Evolutionary conservation across 495 filamentous ascomycete genomes (phyloP).

Genomic region (Daldinia childiae): DNA sequence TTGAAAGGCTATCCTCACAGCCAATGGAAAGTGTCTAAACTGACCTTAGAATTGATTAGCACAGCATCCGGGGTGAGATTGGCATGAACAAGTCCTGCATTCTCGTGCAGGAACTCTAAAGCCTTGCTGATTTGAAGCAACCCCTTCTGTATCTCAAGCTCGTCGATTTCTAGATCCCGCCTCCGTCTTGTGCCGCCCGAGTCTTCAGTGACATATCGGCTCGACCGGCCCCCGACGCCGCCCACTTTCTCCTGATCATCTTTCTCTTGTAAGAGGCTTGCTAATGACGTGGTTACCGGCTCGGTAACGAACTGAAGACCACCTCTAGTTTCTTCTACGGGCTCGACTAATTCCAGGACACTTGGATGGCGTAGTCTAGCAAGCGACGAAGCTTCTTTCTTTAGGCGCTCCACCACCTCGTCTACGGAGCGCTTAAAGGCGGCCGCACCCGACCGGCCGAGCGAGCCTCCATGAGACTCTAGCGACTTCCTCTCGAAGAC

Average conservation of each 20-base stretch:
- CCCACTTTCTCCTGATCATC: constrained; percentile 82
- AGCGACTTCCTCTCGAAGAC: constrained; percentile 90
- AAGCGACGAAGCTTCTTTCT: constrained; percentile 87
- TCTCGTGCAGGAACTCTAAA: constrained; percentile 95
- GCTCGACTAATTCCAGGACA: constrained; percentile 91
- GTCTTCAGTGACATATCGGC: constrained; percentile 85
- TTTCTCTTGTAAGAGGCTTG: constrained; percentile 83
- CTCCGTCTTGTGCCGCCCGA: constrained; percentile 75
- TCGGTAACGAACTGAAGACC: constrained; percentile 97
- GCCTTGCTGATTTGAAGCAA: constrained; percentile 92
- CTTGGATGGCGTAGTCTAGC: constrained; percentile 89
- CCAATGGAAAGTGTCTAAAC: constrained; percentile 35
- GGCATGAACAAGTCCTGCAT: constrained; percentile 89
- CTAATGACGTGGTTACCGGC: constrained; percentile 85
- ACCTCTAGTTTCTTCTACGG: constrained; percentile 93
- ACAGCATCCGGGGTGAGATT: constrained; percentile 97
- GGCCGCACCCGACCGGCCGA: constrained; percentile 62
- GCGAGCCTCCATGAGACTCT: constrained; percentile 72
- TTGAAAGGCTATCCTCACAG: neutral
- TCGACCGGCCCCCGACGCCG: constrained; percentile 71
- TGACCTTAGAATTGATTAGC: constrained; percentile 88
- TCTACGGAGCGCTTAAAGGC: constrained; percentile 81
- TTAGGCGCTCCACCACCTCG: constrained; percentile 88
- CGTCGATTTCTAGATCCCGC: constrained; percentile 92
- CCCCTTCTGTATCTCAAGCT: constrained; percentile 97